These are phyloP conservation scores for Fagus crenata DNA, from an alignment of 306 rosid genomes.

Conservation along the genomic window DNA sequence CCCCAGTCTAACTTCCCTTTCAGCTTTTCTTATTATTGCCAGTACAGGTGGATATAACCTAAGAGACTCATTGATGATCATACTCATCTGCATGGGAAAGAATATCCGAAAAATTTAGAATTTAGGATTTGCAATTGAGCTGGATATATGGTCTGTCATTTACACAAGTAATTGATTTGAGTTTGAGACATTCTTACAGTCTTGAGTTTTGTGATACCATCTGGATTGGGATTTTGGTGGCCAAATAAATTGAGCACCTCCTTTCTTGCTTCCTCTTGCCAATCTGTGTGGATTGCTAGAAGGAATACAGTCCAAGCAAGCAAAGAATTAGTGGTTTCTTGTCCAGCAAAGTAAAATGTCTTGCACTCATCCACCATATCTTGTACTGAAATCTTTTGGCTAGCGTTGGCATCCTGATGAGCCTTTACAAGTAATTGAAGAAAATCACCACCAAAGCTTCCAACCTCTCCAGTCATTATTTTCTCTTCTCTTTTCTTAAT, in stretches of 20 bases:
- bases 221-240: neutral
- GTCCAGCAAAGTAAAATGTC: conserved; percentile 31
- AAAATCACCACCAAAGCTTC: conserved; percentile 31
- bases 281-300: conserved; percentile 34
- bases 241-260: conserved; percentile 5
- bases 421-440: conserved; percentile 33
- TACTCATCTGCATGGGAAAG: conserved; percentile 23
- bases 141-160: too few relatives aligned
- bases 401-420: conserved; percentile 20
- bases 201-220: conserved; percentile 23
- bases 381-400: conserved; percentile 22
- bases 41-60: conserved; percentile 26
- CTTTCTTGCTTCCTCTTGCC: conserved; percentile 40
- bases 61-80: conserved; percentile 31
- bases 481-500: conserved; percentile 28
- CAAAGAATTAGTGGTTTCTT: conserved; percentile 34
- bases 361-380: conserved; percentile 39
- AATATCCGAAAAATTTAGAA: too few relatives aligned
- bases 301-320: conserved; percentile 35
- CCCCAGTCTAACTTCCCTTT: conserved; percentile 24
- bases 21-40: neutral
- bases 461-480: conserved; percentile 13
- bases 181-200: conserved; percentile 10
- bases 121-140: too few relatives aligned
- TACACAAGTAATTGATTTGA: neutral